These are phyloP conservation scores for Hibiscus trionum DNA, from an alignment of 345 rosid genomes.

Conservation along the genomic window DNA sequence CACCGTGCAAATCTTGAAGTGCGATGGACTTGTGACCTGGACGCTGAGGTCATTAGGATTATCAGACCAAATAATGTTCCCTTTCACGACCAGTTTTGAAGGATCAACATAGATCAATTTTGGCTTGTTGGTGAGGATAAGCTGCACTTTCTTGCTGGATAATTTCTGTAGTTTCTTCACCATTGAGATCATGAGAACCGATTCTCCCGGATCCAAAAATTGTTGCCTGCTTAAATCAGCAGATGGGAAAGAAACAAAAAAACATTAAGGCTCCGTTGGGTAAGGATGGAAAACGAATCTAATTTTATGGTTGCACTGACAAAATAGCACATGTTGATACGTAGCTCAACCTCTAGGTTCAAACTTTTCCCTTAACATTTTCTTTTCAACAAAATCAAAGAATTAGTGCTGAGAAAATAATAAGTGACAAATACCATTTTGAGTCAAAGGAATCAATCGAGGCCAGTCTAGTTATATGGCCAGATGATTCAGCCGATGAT, in stretches of 20 bases:
- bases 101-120: conserved; percentile 85
- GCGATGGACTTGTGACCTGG: conserved; percentile 49
- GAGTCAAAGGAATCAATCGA: conserved; percentile 98
- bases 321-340: background rate
- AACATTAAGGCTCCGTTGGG: background rate
- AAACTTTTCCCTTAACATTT: background rate
- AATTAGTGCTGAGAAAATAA: background rate
- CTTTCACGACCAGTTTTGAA: conserved; percentile 69
- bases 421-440: conserved; percentile 59
- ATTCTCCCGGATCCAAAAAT: conserved; percentile 90
- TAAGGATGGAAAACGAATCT: background rate
- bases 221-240: conserved; percentile 63
- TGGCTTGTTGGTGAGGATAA: conserved; percentile 33
- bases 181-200: conserved; percentile 88
- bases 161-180: conserved; percentile 87
- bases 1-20: conserved; percentile 94
- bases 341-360: background rate
- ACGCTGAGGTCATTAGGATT: conserved; percentile 74
- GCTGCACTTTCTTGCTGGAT: conserved; percentile 95
- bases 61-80: conserved; percentile 84
- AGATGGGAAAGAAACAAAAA: background rate
- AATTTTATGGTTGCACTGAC: background rate
- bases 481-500: conserved; percentile 53
- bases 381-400: background rate
- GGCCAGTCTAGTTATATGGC: conserved; percentile 81